Conservation (phyloP, 495 filamentous ascomycete species). For the Hyaloscypha bicolor region DNA sequence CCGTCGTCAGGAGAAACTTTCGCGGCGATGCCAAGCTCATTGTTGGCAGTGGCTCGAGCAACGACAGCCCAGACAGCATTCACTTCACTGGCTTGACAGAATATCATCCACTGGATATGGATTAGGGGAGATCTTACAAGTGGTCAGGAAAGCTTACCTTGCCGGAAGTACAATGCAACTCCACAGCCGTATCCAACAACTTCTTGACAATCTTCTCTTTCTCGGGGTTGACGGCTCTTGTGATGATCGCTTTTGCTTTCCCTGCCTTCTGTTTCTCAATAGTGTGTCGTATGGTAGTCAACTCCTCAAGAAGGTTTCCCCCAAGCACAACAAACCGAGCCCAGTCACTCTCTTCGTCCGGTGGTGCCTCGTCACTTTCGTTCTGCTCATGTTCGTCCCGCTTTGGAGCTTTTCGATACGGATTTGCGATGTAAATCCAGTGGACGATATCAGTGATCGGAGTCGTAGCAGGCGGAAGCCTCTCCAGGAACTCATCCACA, state of each 20-base stretch:
- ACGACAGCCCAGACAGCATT: constrained; percentile 65
- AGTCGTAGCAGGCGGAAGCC: constrained; percentile 67
- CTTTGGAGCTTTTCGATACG: constrained; percentile 37
- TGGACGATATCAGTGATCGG: constrained; percentile 38
- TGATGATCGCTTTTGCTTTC: constrained; percentile 13
- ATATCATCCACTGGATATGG: constrained; percentile 74
- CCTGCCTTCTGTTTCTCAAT: constrained; percentile 40
- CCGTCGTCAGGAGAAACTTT: constrained; percentile 63
- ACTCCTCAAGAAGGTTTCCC: constrained; percentile 43
- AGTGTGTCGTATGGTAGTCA: constrained; percentile 38
- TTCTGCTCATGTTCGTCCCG: neutral
- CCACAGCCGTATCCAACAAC: constrained; percentile 58
- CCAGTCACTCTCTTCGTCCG: constrained; percentile 25
- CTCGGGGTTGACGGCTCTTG: constrained; percentile 22
- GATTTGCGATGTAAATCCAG: constrained; percentile 73
- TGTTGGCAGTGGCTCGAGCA: constrained; percentile 60
- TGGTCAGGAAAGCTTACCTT: constrained; percentile 46
- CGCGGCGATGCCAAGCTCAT: constrained; percentile 65
- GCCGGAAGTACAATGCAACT: constrained; percentile 58
- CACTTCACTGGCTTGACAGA: constrained; percentile 56
- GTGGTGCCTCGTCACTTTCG: constrained; percentile 18
- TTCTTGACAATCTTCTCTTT: constrained; percentile 36
- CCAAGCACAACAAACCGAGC: constrained; percentile 34
- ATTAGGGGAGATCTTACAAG: constrained; percentile 3
- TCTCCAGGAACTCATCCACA: constrained; percentile 60